phyloP scores from a whole-genome alignment of 2,329 filamentous ascomycete species.

The Cryphonectria radicalis region DNA sequence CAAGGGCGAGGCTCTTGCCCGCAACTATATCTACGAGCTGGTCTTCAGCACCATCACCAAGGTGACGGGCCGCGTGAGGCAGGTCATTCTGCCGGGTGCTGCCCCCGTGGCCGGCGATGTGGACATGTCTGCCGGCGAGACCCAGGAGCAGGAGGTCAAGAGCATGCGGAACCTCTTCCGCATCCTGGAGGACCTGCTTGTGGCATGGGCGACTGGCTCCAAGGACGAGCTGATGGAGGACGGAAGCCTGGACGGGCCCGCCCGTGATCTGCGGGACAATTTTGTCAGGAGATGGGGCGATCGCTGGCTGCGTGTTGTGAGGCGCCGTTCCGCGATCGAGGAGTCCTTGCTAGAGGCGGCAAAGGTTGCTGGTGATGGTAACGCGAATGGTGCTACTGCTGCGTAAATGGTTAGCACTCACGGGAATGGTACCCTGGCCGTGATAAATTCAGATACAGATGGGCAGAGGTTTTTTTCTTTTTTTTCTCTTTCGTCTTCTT shows the following conservation, averaged over 20 bases:
- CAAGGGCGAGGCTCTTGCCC: constrained; percentile 68
- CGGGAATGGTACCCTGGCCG: background rate
- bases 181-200: constrained; percentile 77
- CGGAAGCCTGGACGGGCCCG: constrained; percentile 36
- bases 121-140: constrained; percentile 58
- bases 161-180: constrained; percentile 81
- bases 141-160: constrained; percentile 69
- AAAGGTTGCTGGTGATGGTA: constrained; percentile 32
- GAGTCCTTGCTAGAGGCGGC: constrained; percentile 61
- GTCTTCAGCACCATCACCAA: constrained; percentile 87
- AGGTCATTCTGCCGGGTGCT: constrained; percentile 62
- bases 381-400: background rate
- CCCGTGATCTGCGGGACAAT: constrained; percentile 63
- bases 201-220: constrained; percentile 71
- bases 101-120: constrained; percentile 49
- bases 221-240: constrained; percentile 78
- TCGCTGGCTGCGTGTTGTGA: constrained; percentile 85
- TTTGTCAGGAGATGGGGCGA: constrained; percentile 80
- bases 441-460: background rate
- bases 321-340: constrained; percentile 81
- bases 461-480: background rate
- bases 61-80: constrained; percentile 82
- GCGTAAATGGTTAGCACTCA: background rate
- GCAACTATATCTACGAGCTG: constrained; percentile 85
- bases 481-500: too few species aligned